Base-by-base conservation (phyloP, 495 filamentous ascomycete species). In the Penicillium canescens region DNA sequence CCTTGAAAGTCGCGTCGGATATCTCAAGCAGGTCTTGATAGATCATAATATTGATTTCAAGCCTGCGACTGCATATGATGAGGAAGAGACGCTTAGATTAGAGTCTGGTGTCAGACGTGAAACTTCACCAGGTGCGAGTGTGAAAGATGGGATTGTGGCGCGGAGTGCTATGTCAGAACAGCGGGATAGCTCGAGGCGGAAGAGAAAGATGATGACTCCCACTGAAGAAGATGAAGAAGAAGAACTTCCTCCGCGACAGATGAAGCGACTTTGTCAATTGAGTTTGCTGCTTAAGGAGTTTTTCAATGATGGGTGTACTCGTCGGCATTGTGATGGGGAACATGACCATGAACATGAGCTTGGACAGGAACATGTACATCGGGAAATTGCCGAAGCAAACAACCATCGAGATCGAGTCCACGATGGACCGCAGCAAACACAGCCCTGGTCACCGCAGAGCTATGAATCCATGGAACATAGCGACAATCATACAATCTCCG, bases 1-100 rank as follows among this genome's bases (percentile, higher is more conserved):
- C 62, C 84, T 96, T 26, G 92, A 97, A 72, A 88, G 84, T 40
- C 81, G 93, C 46, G 81, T 95, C 21, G 76, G 82, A 37, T 90
- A 92, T 65, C 80, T 97, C 13, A 91, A 96, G 68, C 73, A 76
- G 11, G 70, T 92, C 34, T 78, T 96, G 39, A 70, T 78, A 23
- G 77, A 82, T 13, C 84, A 90, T 55, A 73, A 79, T 23, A 82
- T 97, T 49, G 53, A 81, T 13, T 92, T 86, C 60, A 84, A 88
- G 26, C 78, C 85, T 1, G 79, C 88, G 6, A 82, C 87, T 39
- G 81, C 91, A 42, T 88, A 94, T 54, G 88, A 91, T 54, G 86
- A 83, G 65, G 70, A 71, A 46, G 65, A 64, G 36, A 60, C 60
- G 9, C 50, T 67, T 24, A 62, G 56, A 38, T 50, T 66, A 34